Base-by-base conservation (phyloP, 116 monocot genomes). In the Posidonia oceanica region DNA sequence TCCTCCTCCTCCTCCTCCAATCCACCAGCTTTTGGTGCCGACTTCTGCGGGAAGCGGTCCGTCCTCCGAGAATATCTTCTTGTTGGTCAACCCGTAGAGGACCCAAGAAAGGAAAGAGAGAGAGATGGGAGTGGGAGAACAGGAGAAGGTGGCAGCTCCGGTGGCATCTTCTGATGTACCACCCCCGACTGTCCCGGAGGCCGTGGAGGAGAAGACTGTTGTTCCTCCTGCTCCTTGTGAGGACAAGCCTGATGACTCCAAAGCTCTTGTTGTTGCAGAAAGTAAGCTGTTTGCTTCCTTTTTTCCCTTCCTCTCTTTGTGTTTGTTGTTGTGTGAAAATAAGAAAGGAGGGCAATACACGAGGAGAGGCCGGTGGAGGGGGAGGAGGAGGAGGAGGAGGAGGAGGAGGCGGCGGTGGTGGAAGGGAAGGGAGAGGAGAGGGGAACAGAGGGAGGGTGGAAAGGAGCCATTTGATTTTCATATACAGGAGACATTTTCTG, bases 201-300 rank as follows among this genome's bases (percentile, higher is more conserved):
- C 68, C 53, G 68, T 53, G 68, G 53, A 68, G 12, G 54, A 68
- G 54, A 68, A 68, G 16, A 7, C 4, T 14, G 54, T 68, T 44
- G 54, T 54, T 14, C 37, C 64, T 15, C 3, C 54, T 16, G 48
- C 52, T 13, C 14, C 53, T 15, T 52, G 36, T 36, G 52, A 68
- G 36, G 68, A 68, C 6, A 52, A 52, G 65, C 8, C 40, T 2
- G 65, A 39, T 15, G 41, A 65, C 17, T 65, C 65, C 53, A 68
- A 68, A 16, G 23, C 68, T 53, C 52, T 51, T 22, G 68, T 53
- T 36, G 68, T 68, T 53, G 13, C 15, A 20, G 68, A 52, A 14
- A 67, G 67, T 67, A 67, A 41, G 67, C 40, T 64, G 3, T 2
- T 40, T 41, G 29, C 1, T 29, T 29, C 29, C 29, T n/a, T n/a